Evolutionary conservation across 1,139 yeast genomes (phyloP), one percentile per base, ranked within the genome.

Genomic region (Kodamaea sp.): DNA sequence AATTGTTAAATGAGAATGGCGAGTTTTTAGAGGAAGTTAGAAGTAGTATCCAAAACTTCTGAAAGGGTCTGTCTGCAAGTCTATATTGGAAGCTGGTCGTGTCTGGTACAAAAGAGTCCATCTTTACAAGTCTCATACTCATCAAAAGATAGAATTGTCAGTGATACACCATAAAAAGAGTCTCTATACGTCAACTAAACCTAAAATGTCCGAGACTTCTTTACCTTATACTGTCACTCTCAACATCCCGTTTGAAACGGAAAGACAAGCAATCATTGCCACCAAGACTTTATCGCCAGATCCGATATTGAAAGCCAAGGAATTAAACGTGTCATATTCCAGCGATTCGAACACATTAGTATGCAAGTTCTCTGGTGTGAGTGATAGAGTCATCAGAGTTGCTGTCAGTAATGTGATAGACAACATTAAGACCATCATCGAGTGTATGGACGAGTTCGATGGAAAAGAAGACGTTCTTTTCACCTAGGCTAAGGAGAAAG

Each of bases 401-500:
- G 85, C 88, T 3, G 82, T 80, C 19, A 81, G 83, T 55, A 79
- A 78, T 45, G 70, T 80, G 22, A 66, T 83, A 40, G 90, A 83
- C 50, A 78, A 75, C 43, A 55, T 83, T 29, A 78, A 78, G 46
- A 77, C 86, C 2, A 70, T 80, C 1, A 64, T 82, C 7, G 90
- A 83, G 57, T 80, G 87, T 44, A 59, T 83, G 46, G 87, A 81
- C 33, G 82, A 74, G 48, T 75, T 81, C 53, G 80, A 75, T 39
- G 70, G 66, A 6, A 50, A 59, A 39, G 43, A 63, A 38, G 55
- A 52, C 19, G 44, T 40, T 1, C 16, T 52, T 5, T 59, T 57
- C 30, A 22, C 26, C 15, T 22, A 22, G 11, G 21, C 6, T 6
- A 18, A 18, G n/a, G n/a, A n/a, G n/a, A n/a, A n/a, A n/a, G n/a